These are phyloP conservation scores for Cercophora newfieldiana DNA, from an alignment of 495 filamentous ascomycete genomes.

Conservation along the genomic window DNA sequence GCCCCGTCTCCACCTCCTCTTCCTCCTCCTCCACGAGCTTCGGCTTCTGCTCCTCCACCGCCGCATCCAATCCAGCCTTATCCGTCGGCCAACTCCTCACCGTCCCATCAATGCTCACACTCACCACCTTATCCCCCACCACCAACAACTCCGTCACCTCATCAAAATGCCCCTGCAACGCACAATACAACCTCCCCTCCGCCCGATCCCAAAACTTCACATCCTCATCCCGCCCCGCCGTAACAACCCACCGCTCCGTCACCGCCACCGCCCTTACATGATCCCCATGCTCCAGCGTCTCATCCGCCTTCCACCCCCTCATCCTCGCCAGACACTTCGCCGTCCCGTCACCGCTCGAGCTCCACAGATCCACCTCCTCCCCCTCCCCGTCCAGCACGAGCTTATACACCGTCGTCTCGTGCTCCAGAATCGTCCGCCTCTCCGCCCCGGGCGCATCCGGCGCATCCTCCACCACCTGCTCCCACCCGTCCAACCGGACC, in stretches of 20 bases:
- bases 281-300: constrained; percentile 75
- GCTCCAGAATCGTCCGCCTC: constrained; percentile 66
- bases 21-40: constrained; percentile 47
- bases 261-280: constrained; percentile 83
- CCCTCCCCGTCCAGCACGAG: constrained; percentile 55
- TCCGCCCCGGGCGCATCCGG: constrained; percentile 41
- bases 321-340: constrained; percentile 70
- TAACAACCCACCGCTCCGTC: constrained; percentile 78
- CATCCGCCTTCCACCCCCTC: constrained; percentile 66
- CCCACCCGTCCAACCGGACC: constrained; percentile 46
- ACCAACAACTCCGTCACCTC: constrained; percentile 82
- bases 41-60: constrained; percentile 51
- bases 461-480: constrained; percentile 44
- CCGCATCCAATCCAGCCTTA: constrained; percentile 59
- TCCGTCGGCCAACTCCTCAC: constrained; percentile 77
- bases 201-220: constrained; percentile 81
- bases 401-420: constrained; percentile 88
- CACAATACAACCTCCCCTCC: constrained; percentile 73
- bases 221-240: constrained; percentile 87
- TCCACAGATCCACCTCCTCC: constrained; percentile 79
- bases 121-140: constrained; percentile 61
- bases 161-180: constrained; percentile 84
- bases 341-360: constrained; percentile 82
- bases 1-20: constrained; percentile 33
- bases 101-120: constrained; percentile 86